phyloP scores from a whole-genome alignment of 1,284 basidiomycete genomes.

The Pseudozyma hubeiensis region DNA sequence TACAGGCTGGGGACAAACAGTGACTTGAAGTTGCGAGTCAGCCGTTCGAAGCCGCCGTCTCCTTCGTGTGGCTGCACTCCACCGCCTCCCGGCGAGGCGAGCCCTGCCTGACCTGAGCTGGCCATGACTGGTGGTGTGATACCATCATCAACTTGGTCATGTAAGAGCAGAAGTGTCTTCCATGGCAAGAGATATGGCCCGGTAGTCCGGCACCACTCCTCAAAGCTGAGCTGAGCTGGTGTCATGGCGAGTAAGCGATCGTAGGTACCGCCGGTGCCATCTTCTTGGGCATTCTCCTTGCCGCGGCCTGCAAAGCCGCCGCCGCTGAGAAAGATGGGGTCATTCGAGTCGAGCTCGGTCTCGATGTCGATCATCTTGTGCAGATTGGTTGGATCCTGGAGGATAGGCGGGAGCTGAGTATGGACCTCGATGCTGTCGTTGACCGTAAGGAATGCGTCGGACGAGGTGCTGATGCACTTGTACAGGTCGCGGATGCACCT shows the following conservation, averaged over 20 bases:
- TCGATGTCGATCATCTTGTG: conserved; percentile 56
- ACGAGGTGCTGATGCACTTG: conserved; percentile 54
- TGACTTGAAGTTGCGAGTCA: conserved; percentile 39
- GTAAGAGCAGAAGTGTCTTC: conserved; percentile 85
- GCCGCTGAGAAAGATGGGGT: conserved; percentile 55
- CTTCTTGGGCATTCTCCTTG: conserved; percentile 34
- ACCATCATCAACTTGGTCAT: conserved; percentile 53
- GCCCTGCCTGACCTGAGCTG: conserved; percentile 16
- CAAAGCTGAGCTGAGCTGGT: conserved; percentile 40
- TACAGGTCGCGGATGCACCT: conserved; percentile 53
- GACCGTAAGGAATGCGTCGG: conserved; percentile 58
- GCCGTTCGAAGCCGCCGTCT: conserved; percentile 49
- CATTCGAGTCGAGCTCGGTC: conserved; percentile 60
- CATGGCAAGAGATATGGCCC: conserved; percentile 85
- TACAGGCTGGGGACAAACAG: conserved; percentile 42
- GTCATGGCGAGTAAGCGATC: conserved; percentile 25
- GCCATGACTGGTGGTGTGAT: neutral
- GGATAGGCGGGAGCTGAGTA: conserved; percentile 64
- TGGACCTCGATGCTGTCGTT: conserved; percentile 62
- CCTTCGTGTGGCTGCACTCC: conserved; percentile 12
- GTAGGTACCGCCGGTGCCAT: conserved; percentile 32
- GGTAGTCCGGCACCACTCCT: conserved; percentile 63
- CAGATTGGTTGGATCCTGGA: conserved; percentile 50
- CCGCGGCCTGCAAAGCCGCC: conserved; percentile 46
- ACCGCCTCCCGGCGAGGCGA: conserved; percentile 7